These are phyloP conservation scores for Ophiostoma tasmaniense DNA, from an alignment of 2,329 filamentous ascomycete species.

Conservation along the genomic window DNA sequence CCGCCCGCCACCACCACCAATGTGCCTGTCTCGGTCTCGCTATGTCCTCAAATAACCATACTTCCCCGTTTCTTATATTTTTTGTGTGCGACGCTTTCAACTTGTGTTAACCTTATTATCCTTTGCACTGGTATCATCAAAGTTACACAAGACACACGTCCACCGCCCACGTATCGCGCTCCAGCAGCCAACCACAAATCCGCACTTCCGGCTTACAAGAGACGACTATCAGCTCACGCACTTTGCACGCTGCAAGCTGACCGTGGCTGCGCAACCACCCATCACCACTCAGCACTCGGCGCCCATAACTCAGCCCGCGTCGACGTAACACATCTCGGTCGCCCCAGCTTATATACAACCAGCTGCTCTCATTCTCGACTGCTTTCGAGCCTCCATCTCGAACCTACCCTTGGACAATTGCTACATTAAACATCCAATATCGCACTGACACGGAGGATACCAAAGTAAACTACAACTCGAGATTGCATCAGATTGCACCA, in stretches of 20 bases:
- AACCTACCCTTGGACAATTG: background rate
- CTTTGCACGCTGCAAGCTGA: background rate
- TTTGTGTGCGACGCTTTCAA: background rate
- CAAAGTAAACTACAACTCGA: background rate
- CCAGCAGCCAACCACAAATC: background rate
- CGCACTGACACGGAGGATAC: background rate
- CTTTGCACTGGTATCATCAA: background rate
- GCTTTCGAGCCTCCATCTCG: background rate
- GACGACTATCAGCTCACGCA: background rate
- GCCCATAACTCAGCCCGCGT: background rate
- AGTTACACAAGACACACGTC: background rate
- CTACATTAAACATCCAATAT: background rate
- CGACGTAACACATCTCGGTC: background rate
- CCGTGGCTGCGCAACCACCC: constrained; percentile 4
- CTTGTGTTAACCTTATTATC: background rate
- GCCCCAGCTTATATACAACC: background rate
- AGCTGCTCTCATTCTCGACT: background rate
- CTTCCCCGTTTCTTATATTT: background rate
- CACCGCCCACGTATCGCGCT: background rate
- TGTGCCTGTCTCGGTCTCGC: background rate
- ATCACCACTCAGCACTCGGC: background rate
- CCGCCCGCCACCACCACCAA: background rate
- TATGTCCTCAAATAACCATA: background rate
- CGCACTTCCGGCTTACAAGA: background rate
- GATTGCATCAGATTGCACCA: background rate